Evolutionary conservation across 176 grass and related monocot genomes (phyloP).

Genomic region (Phragmites australis): DNA sequence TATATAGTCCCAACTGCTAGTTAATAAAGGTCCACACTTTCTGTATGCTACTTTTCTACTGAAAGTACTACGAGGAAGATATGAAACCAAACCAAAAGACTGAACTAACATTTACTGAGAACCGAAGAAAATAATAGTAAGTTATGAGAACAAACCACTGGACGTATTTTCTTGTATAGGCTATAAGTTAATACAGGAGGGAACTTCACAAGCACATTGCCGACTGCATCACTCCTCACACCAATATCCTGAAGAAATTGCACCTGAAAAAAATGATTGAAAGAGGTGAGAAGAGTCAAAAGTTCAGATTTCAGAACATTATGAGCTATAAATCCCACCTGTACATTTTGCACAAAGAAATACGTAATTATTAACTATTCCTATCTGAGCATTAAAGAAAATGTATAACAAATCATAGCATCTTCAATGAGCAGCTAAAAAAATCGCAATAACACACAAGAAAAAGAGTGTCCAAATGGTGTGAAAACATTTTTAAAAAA

Average conservation of each 20-base stretch:
- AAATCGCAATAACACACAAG: neutral
- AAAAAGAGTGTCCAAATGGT: neutral
- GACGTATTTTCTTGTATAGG: constrained; percentile 91
- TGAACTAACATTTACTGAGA: neutral
- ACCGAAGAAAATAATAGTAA: constrained; percentile 22
- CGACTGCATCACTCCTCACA: constrained; percentile 73
- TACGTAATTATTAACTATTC: neutral
- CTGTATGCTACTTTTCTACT: constrained; percentile 2
- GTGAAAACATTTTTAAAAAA: neutral
- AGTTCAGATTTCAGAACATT: neutral
- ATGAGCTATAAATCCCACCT: neutral
- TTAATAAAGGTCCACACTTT: neutral
- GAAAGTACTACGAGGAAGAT: neutral
- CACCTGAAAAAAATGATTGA: constrained; percentile 54
- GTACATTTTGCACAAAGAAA: neutral
- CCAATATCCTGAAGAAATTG: constrained; percentile 89
- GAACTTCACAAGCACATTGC: constrained; percentile 84
- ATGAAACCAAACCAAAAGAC: neutral
- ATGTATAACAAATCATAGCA: neutral
- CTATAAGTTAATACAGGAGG: constrained; percentile 77
- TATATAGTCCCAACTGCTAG: neutral
- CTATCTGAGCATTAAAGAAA: neutral
- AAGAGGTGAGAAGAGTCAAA: constrained; percentile 23
- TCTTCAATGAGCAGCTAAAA: neutral
- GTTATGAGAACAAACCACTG: constrained; percentile 68